These are phyloP conservation scores for Kurtzmaniella quercitrusa DNA, from an alignment of 1,139 yeast species.

Conservation along the genomic window DNA sequence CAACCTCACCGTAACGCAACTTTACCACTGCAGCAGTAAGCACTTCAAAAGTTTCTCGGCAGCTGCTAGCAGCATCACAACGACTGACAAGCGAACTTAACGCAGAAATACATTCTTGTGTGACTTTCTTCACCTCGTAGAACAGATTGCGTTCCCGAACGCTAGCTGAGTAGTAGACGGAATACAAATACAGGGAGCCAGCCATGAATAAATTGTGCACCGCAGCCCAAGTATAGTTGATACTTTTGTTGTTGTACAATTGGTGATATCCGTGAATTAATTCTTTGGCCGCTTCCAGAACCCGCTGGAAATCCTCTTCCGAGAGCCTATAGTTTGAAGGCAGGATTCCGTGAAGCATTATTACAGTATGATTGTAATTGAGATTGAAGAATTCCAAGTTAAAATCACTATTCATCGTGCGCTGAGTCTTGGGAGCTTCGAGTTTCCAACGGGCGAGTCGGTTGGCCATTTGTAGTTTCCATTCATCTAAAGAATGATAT, in stretches of 20 bases:
- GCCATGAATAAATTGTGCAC: slow-evolving; percentile 88
- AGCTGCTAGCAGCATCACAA: slow-evolving; percentile 75
- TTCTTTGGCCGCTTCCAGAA: slow-evolving; percentile 64
- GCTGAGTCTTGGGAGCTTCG: slow-evolving; percentile 51
- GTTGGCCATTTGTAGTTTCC: slow-evolving; percentile 52
- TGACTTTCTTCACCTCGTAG: slow-evolving; percentile 50
- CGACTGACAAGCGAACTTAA: slow-evolving; percentile 59
- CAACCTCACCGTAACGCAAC: slow-evolving; percentile 49
- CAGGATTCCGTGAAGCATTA: slow-evolving; percentile 71
- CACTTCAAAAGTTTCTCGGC: slow-evolving; percentile 69
- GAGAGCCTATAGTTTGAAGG: slow-evolving; percentile 61
- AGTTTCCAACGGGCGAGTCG: slow-evolving; percentile 61
- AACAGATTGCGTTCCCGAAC: slow-evolving; percentile 45
- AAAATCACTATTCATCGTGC: slow-evolving; percentile 72
- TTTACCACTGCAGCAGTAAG: slow-evolving; percentile 69
- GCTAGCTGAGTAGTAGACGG: slow-evolving; percentile 63
- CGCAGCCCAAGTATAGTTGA: slow-evolving; percentile 92
- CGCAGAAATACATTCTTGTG: slow-evolving; percentile 58
- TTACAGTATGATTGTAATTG: slow-evolving; percentile 72
- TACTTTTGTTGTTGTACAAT: slow-evolving; percentile 49
- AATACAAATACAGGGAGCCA: slow-evolving; percentile 77
- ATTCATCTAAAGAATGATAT: slow-evolving; percentile 49
- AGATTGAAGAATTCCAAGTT: slow-evolving; percentile 64
- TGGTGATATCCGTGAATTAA: slow-evolving; percentile 61
- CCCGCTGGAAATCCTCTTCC: slow-evolving; percentile 48